Base-by-base conservation (phyloP, 129 eudicot genomes). In the Deinandra increscens region DNA sequence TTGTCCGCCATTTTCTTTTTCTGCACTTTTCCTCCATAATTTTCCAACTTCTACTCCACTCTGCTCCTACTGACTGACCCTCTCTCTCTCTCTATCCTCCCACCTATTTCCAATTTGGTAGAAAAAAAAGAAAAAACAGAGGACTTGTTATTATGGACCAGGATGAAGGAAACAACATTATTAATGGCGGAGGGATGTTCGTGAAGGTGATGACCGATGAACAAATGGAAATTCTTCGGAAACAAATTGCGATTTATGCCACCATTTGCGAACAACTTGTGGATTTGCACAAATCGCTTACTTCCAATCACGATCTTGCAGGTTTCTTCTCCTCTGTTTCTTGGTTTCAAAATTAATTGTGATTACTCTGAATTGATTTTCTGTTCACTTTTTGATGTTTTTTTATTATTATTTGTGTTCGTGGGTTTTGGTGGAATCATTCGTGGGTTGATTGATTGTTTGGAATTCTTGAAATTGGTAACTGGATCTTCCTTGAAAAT, bases 201-300 rank as follows among this genome's bases (percentile, higher is more conserved):
- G 98, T 93, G 12, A 93, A 93, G 60, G 98, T 93, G 62, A 93
- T 93, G 98, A 93, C 98, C 0, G 98, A 93, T 77, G 97, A 93
- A 76, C 98, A 93, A 61, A 85, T 89, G 89, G 97, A 93, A 69
- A 86, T 93, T 65, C 86, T 93, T 5, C 79, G 97, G n/a, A 93
- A 90, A 71, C 98, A 93, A 77, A 93, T 93, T 59, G 98, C 98
- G 4, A 92, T 83, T 70, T 93, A 93, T 66, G 95, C 92, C 10
- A 81, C 98, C 64, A 89, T 93, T 80, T 89, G 97, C 46, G 92
- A 93, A 64, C 95, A 93, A 29, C 98, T 93, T 60, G 97, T 93
- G 54, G 98, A 93, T 78, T 70, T 93, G 82, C 98, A 93, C 53
- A 89, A 87, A 70, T 87, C 98, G 46, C 86, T 87, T 73, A 79